These are phyloP conservation scores for Collybia nuda DNA, from an alignment of 768 basidiomycete species.

Conservation along the genomic window DNA sequence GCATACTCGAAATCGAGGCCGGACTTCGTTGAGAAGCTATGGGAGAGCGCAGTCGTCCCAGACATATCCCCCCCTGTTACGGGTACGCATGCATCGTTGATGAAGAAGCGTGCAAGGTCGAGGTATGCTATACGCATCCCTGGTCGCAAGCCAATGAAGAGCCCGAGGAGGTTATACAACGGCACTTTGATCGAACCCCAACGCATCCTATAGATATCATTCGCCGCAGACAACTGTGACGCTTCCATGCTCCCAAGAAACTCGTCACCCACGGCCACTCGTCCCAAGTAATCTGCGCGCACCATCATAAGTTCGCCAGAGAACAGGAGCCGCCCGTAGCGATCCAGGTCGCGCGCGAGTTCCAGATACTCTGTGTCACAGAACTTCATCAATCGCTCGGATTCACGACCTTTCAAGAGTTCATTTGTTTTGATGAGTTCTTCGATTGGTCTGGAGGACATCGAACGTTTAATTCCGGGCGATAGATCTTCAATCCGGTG, in stretches of 20 bases:
- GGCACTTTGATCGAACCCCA: slow-evolving; percentile 42
- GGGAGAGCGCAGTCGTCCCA: slow-evolving; percentile 38
- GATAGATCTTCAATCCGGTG: neutral
- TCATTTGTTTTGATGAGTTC: slow-evolving; percentile 29
- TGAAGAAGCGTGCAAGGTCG: slow-evolving; percentile 31
- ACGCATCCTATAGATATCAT: slow-evolving; percentile 29
- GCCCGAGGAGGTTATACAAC: slow-evolving; percentile 36
- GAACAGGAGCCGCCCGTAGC: slow-evolving; percentile 24
- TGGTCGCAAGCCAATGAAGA: slow-evolving; percentile 26
- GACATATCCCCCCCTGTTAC: slow-evolving; percentile 38
- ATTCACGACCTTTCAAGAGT: slow-evolving; percentile 33
- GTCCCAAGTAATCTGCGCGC: slow-evolving; percentile 21
- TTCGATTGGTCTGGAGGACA: slow-evolving; percentile 20
- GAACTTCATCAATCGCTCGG: slow-evolving; percentile 33
- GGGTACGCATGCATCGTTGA: slow-evolving; percentile 29
- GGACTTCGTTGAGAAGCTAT: slow-evolving; percentile 41
- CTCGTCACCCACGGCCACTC: slow-evolving; percentile 12
- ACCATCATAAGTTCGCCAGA: slow-evolving; percentile 22
- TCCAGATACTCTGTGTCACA: slow-evolving; percentile 33
- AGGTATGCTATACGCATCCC: slow-evolving; percentile 19
- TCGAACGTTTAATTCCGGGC: neutral
- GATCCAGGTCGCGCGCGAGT: slow-evolving; percentile 34
- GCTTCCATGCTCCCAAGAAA: neutral
- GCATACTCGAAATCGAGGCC: slow-evolving; percentile 39
- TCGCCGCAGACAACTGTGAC: slow-evolving; percentile 16